Evolutionary conservation across 192 early-diverging fungal species (phyloP).

Genomic region (Linnemannia schmuckeri): DNA sequence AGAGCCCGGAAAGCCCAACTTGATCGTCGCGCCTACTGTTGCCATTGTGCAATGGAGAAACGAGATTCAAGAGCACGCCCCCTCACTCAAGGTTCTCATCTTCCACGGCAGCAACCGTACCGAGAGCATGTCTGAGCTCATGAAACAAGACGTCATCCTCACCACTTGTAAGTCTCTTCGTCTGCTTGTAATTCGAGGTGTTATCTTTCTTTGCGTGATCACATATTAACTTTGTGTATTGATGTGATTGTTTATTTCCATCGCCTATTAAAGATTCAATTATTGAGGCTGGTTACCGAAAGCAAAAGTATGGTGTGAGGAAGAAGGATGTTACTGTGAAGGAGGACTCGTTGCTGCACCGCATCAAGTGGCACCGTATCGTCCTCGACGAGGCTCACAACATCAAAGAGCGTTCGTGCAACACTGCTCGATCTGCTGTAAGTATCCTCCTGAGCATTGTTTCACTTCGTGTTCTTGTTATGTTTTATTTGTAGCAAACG

Average conservation of each 20-base stretch:
- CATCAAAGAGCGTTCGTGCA: constrained; percentile 89
- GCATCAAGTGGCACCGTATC: constrained; percentile 85
- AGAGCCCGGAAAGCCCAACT: constrained; percentile 76
- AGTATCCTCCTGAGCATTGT: constrained; percentile 14
- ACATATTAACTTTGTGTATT: background rate
- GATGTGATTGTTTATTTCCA: background rate
- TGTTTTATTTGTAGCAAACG: background rate
- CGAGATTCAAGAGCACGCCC: constrained; percentile 79
- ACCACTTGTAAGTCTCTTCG: constrained; percentile 68
- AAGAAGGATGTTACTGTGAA: constrained; percentile 71
- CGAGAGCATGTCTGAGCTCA: constrained; percentile 65
- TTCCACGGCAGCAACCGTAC: constrained; percentile 83
- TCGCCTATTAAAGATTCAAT: constrained; percentile 71
- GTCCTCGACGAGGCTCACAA: constrained; percentile 91
- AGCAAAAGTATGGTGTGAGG: constrained; percentile 79
- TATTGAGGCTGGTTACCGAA: constrained; percentile 79
- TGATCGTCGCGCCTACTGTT: constrained; percentile 90
- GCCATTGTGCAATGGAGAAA: constrained; percentile 91
- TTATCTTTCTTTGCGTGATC: background rate
- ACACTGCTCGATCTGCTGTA: constrained; percentile 86
- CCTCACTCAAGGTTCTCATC: constrained; percentile 73
- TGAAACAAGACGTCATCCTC: constrained; percentile 81
- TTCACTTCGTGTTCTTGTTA: background rate
- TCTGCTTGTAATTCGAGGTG: background rate
- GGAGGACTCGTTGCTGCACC: constrained; percentile 77